Conservation (phyloP, 2,329 filamentous ascomycete species). For the Magnaporthales sp. region DNA sequence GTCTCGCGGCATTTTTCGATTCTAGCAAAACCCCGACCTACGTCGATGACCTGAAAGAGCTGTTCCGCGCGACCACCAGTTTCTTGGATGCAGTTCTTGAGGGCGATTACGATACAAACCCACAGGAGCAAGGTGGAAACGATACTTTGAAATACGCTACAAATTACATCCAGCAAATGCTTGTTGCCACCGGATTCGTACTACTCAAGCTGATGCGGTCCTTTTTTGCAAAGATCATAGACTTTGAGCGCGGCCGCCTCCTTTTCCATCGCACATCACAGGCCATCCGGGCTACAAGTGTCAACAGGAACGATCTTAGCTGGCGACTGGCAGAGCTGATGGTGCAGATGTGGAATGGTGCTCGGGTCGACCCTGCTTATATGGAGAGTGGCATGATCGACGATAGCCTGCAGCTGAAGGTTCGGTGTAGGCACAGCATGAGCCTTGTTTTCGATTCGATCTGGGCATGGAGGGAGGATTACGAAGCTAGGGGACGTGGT, state of each 20-base stretch:
- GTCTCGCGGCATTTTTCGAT: conserved; percentile 74
- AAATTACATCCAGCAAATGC: conserved; percentile 78
- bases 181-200: conserved; percentile 71
- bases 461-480: conserved; percentile 79
- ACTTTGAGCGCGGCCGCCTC: conserved; percentile 56
- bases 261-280: conserved; percentile 65
- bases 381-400: conserved; percentile 49
- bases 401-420: conserved; percentile 68
- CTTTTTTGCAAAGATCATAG: conserved; percentile 64
- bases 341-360: conserved; percentile 76
- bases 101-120: conserved; percentile 33
- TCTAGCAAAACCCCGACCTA: conserved; percentile 64
- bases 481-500: conserved; percentile 61
- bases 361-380: conserved; percentile 42
- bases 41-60: conserved; percentile 63
- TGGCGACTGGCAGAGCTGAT: conserved; percentile 77
- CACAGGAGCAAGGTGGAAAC: conserved; percentile 34
- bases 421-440: conserved; percentile 79
- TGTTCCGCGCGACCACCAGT: conserved; percentile 63
- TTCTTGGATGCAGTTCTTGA: conserved; percentile 60
- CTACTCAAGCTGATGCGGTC: conserved; percentile 72
- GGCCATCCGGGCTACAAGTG: conserved; percentile 63
- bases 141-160: conserved; percentile 57
- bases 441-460: conserved; percentile 78
- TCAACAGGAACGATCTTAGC: conserved; percentile 69